A percentile compares a stretch with the other conserved stretches of the same genome.
These are phyloP conservation scores for Penstemon davidsonii DNA, from an alignment of 257 asterid species.

Conservation along the genomic window DNA sequence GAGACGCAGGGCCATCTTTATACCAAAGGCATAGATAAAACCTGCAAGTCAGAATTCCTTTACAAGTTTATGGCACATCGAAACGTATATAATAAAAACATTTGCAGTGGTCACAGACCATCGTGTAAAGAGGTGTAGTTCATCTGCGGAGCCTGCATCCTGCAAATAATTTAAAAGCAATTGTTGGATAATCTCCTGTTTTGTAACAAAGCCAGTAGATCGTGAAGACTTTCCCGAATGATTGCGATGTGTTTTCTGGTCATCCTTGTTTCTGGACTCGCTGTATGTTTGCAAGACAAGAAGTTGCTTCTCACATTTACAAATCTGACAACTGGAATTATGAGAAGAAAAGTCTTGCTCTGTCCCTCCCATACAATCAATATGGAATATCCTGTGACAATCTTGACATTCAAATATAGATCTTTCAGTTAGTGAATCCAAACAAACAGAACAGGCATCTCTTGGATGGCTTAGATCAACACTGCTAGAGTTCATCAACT, in stretches of 20 bases:
- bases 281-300: conserved; percentile 60
- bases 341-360: conserved; percentile 62
- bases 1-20: conserved; percentile 87
- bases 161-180: conserved; percentile 88
- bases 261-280: conserved; percentile 56
- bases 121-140: conserved; percentile 65
- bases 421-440: conserved; percentile 56
- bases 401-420: conserved; percentile 63
- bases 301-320: conserved; percentile 80
- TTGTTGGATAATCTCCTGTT: conserved; percentile 86
- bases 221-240: conserved; percentile 50
- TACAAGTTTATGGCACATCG: conserved; percentile 18
- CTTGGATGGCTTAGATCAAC: conserved; percentile 39
- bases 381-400: conserved; percentile 78
- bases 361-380: conserved; percentile 75
- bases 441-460: conserved; percentile 78
- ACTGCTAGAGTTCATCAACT: conserved; percentile 45
- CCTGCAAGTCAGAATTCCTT: conserved; percentile 55
- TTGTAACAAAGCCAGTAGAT: conserved; percentile 43
- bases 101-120: conserved; percentile 60
- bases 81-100: conserved; percentile 25
- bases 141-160: conserved; percentile 75
- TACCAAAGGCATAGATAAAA: conserved; percentile 96
- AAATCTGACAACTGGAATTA: conserved; percentile 60
- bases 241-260: conserved; percentile 41